phyloP scores from a whole-genome alignment of 805 yeast genomes.

The Sugiyamaella marilandica region DNA sequence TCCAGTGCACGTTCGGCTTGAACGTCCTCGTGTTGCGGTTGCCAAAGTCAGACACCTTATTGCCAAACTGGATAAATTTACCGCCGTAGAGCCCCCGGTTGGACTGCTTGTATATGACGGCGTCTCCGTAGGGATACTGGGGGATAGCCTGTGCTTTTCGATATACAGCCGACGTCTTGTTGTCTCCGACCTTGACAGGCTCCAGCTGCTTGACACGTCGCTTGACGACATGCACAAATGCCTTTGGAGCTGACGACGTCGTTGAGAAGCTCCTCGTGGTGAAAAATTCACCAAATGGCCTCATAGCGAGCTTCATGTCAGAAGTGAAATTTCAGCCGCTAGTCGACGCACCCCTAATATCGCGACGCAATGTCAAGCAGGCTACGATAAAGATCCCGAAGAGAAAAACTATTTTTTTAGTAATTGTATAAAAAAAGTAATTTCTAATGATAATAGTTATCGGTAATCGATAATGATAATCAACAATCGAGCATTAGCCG shows the following conservation, averaged over 20 bases:
- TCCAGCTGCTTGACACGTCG: conserved; percentile 25
- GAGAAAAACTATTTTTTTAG: too few relatives aligned
- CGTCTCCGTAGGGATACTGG: conserved; percentile 72
- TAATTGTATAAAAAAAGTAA: too few relatives aligned
- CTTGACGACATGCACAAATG: conserved; percentile 27
- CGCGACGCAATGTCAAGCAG: too few relatives aligned
- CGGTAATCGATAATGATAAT: too few relatives aligned
- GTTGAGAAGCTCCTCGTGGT: conserved; percentile 10
- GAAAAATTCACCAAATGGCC: background rate
- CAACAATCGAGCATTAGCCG: too few relatives aligned
- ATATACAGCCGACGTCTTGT: conserved; percentile 15
- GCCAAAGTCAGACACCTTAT: conserved; percentile 69
- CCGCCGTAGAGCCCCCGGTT: conserved; percentile 92
- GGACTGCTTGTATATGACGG: conserved; percentile 73
- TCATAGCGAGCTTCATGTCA: background rate
- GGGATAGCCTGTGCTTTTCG: conserved; percentile 44
- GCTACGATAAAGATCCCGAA: too few relatives aligned
- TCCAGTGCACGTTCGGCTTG: conserved; percentile 73
- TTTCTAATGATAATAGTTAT: too few relatives aligned
- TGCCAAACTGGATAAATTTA: conserved; percentile 68
- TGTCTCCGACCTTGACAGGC: conserved; percentile 49
- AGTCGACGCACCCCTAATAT: too few relatives aligned
- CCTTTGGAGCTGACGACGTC: conserved; percentile 13
- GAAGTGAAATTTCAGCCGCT: conserved; percentile 1
- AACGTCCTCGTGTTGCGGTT: conserved; percentile 71